A percentile compares a stretch with the other conserved stretches of the same genome.
Evolutionary conservation across 768 basidiomycete species (phyloP).

Genomic region (Leccinum incarnatum): DNA sequence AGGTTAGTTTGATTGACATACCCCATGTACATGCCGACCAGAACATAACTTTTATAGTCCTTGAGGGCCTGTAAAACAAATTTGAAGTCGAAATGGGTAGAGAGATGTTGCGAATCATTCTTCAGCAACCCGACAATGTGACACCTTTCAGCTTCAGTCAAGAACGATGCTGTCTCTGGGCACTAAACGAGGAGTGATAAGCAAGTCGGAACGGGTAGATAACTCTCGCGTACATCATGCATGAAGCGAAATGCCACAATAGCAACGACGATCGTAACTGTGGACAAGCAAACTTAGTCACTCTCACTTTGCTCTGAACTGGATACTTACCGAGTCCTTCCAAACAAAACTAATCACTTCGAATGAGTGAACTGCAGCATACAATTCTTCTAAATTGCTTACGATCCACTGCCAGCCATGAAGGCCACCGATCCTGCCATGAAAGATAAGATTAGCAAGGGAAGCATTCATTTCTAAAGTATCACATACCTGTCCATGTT

Average conservation of each 20-base stretch:
- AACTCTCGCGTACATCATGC: constrained; percentile 41
- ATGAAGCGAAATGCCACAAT: constrained; percentile 44
- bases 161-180: constrained; percentile 54
- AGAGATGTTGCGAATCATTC: constrained; percentile 41
- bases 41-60: constrained; percentile 42
- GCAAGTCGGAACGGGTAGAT: background rate
- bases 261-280: constrained; percentile 23
- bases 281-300: background rate
- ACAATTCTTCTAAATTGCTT: constrained; percentile 8
- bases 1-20: constrained; percentile 12
- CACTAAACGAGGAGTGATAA: constrained; percentile 32
- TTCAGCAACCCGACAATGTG: constrained; percentile 35
- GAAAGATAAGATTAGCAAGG: background rate
- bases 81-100: constrained; percentile 41
- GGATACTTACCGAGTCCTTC: constrained; percentile 24
- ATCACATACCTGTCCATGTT: constrained; percentile 31
- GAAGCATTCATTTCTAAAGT: constrained; percentile 11
- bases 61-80: constrained; percentile 47
- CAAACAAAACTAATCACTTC: constrained; percentile 26
- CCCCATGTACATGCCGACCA: constrained; percentile 42
- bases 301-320: background rate
- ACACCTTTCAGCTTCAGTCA: constrained; percentile 41
- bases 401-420: constrained; percentile 40
- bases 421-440: constrained; percentile 25
- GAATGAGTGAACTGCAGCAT: constrained; percentile 6